phyloP scores from a whole-genome alignment of 306 rosid species.

The Cicer arietinum region DNA sequence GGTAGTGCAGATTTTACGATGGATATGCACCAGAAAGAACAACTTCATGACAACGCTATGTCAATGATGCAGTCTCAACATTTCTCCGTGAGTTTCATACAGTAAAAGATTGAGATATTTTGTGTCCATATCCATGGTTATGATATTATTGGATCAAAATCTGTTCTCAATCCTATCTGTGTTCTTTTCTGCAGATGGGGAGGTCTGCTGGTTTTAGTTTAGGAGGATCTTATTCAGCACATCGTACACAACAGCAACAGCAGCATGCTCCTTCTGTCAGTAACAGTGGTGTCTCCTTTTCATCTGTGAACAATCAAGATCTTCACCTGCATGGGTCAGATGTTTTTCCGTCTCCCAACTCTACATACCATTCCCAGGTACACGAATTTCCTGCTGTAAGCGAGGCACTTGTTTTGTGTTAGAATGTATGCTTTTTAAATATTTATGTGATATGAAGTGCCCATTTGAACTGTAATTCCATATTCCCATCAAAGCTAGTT shows the following conservation, averaged over 20 bases:
- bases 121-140: constrained; percentile 12
- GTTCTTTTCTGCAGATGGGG: constrained; percentile 72
- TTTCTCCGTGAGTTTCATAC: constrained; percentile 74
- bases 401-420: neutral
- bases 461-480: neutral
- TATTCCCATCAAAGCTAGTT: constrained; percentile 8
- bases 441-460: neutral
- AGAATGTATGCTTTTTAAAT: neutral
- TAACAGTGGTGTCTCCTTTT: constrained; percentile 80
- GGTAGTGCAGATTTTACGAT: constrained; percentile 82
- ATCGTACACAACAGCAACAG: constrained; percentile 88
- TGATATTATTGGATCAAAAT: constrained; percentile 29
- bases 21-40: constrained; percentile 99
- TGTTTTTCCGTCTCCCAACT: constrained; percentile 83
- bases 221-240: constrained; percentile 83
- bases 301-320: constrained; percentile 91
- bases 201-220: constrained; percentile 87
- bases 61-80: constrained; percentile 98
- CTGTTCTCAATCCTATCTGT: constrained; percentile 3
- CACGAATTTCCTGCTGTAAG: constrained; percentile 35
- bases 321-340: constrained; percentile 92
- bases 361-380: constrained; percentile 94
- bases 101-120: constrained; percentile 10
- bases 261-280: constrained; percentile 91
- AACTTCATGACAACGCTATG: constrained; percentile 83